Percentiles rank a stretch among this genome's conserved stretches.
These are phyloP conservation scores for Pelargonium australe DNA, from an alignment of 441 rosid species.

Conservation along the genomic window DNA sequence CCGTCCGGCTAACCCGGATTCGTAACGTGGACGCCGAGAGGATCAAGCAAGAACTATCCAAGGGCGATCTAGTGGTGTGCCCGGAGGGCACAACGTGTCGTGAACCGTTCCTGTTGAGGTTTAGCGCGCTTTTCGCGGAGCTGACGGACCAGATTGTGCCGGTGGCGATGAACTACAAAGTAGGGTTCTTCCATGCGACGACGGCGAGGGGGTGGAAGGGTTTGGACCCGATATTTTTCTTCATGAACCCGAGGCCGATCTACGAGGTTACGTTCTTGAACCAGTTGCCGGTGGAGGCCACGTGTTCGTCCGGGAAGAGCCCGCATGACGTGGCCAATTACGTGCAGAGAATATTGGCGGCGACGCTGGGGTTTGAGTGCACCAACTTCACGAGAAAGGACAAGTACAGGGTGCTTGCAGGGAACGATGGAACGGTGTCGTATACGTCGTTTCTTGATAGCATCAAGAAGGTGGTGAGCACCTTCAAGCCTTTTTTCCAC, in stretches of 20 bases:
- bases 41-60: conserved; percentile 45
- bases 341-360: conserved; percentile 79
- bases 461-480: conserved; percentile 46
- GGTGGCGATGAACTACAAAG: conserved; percentile 86
- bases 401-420: conserved; percentile 74
- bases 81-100: conserved; percentile 94
- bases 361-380: conserved; percentile 85
- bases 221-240: conserved; percentile 81
- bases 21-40: conserved; percentile 57
- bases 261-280: conserved; percentile 89
- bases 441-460: conserved; percentile 44
- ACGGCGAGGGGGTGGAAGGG: conserved; percentile 90
- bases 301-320: conserved; percentile 85
- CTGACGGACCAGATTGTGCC: conserved; percentile 75
- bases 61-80: conserved; percentile 71
- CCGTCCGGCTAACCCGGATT: conserved; percentile 62
- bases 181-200: conserved; percentile 86
- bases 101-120: conserved; percentile 76
- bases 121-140: conserved; percentile 82
- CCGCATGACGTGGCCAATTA: conserved; percentile 88
- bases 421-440: conserved; percentile 78
- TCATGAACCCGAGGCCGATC: conserved; percentile 87
- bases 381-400: conserved; percentile 87
- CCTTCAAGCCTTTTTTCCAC: conserved; percentile 55
- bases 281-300: conserved; percentile 69